phyloP scores from a whole-genome alignment of 441 rosid genomes.

The Euphorbia corollata region DNA sequence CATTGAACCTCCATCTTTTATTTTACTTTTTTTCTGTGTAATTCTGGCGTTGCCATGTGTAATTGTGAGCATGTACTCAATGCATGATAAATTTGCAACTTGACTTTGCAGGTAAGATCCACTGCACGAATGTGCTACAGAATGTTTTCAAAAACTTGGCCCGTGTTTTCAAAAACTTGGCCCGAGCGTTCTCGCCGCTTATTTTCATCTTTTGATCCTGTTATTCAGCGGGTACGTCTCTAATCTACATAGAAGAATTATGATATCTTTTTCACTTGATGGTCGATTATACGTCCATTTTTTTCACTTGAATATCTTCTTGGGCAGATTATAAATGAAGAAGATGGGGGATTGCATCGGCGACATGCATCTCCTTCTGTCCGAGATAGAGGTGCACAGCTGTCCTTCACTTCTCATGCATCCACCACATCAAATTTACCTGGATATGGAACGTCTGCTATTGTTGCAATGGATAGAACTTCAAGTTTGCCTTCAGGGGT shows the following conservation, averaged over 20 bases:
- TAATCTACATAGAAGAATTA: not conserved
- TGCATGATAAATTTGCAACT: slow-evolving; percentile 18
- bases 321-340: slow-evolving; percentile 79
- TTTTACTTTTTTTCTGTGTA: not conserved
- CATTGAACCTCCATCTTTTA: not conserved
- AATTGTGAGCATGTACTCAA: slow-evolving; percentile 3
- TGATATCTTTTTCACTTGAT: not conserved
- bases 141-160: slow-evolving; percentile 98
- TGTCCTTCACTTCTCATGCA: slow-evolving; percentile 54
- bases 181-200: slow-evolving; percentile 92
- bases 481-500: slow-evolving; percentile 66
- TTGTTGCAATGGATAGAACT: slow-evolving; percentile 95
- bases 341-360: slow-evolving; percentile 91
- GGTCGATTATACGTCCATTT: not conserved
- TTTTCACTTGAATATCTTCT: not conserved
- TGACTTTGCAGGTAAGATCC: slow-evolving; percentile 71
- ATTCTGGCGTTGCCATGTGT: not conserved
- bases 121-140: slow-evolving; percentile 99
- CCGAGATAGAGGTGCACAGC: slow-evolving; percentile 74
- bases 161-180: slow-evolving; percentile 98
- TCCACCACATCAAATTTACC: slow-evolving; percentile 47
- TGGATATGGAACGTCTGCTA: slow-evolving; percentile 94
- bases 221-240: slow-evolving; percentile 78
- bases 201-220: slow-evolving; percentile 86
- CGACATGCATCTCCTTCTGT: slow-evolving; percentile 94